phyloP scores from a whole-genome alignment of 345 rosid species.

The Hibiscus tridactylites region DNA sequence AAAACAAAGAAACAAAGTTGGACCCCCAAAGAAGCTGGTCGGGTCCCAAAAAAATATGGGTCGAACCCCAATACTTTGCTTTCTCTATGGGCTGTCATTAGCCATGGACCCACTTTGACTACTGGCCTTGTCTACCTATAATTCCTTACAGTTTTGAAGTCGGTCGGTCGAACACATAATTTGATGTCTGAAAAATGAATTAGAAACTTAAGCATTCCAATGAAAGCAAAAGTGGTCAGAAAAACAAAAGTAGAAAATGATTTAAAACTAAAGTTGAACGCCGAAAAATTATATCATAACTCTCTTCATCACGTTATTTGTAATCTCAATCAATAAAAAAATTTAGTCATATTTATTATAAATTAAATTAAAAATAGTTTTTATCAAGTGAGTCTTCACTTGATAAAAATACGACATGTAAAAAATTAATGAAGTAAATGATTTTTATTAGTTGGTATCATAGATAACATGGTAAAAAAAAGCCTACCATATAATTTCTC shows the following conservation, averaged over 20 bases:
- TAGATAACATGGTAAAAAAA: too few relatives aligned
- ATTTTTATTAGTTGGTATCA: too few relatives aligned
- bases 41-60: conserved; percentile 11
- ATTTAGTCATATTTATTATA: too few relatives aligned
- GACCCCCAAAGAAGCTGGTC: conserved; percentile 6
- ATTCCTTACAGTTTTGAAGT: neutral
- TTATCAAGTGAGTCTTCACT: too few relatives aligned
- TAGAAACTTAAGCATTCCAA: conserved; percentile 17
- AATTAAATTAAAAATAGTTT: too few relatives aligned
- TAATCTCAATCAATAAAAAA: too few relatives aligned
- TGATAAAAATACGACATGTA: too few relatives aligned
- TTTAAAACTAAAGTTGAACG: neutral
- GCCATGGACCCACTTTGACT: conserved; percentile 37
- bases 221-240: conserved; percentile 1
- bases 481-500: too few relatives aligned
- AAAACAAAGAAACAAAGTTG: neutral
- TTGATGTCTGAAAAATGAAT: neutral
- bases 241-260: conserved; percentile 4
- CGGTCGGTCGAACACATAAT: neutral
- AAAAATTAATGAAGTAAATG: too few relatives aligned
- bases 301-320: too few relatives aligned
- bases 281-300: too few relatives aligned
- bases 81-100: conserved; percentile 22
- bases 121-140: conserved; percentile 4
- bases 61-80: neutral